These are phyloP conservation scores for Trichoderma harzianum DNA, from an alignment of 2,329 filamentous ascomycete species.

Conservation along the genomic window DNA sequence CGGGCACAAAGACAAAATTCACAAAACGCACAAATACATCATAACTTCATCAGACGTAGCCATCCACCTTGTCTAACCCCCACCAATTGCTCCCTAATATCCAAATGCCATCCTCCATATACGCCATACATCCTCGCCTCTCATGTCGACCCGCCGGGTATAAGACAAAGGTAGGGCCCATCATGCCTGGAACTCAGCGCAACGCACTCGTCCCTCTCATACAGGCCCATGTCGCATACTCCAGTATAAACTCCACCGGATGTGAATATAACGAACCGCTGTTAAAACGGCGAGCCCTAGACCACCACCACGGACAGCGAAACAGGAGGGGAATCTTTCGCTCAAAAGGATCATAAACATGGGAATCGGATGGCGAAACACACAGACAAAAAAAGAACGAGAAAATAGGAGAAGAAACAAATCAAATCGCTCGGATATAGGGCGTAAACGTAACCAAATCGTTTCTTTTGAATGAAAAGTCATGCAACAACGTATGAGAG, in stretches of 20 bases:
- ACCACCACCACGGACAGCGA: conserved; percentile 3
- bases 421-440: conserved; percentile 20
- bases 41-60: conserved; percentile 9
- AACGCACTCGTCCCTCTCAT: conserved; percentile 22
- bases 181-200: conserved; percentile 11
- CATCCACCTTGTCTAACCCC: conserved; percentile 21
- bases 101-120: conserved; percentile 23
- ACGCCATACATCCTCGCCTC: conserved; percentile 10
- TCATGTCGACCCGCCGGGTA: not conserved
- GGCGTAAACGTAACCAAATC: not conserved
- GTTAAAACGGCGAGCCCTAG: not conserved
- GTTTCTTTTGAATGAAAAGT: conserved; percentile 12
- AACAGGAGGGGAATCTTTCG: conserved; percentile 17
- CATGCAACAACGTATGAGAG: not conserved
- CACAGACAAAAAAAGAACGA: not conserved
- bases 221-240: conserved; percentile 28
- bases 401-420: not conserved
- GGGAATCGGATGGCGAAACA: not conserved
- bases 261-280: conserved; percentile 3
- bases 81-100: conserved; percentile 16
- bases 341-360: not conserved
- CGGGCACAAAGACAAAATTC: not conserved
- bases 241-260: conserved; percentile 21
- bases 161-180: not conserved
- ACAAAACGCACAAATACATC: not conserved